Base-by-base conservation (phyloP, 257 asterid genomes). In the Anisodus acutangulus region DNA sequence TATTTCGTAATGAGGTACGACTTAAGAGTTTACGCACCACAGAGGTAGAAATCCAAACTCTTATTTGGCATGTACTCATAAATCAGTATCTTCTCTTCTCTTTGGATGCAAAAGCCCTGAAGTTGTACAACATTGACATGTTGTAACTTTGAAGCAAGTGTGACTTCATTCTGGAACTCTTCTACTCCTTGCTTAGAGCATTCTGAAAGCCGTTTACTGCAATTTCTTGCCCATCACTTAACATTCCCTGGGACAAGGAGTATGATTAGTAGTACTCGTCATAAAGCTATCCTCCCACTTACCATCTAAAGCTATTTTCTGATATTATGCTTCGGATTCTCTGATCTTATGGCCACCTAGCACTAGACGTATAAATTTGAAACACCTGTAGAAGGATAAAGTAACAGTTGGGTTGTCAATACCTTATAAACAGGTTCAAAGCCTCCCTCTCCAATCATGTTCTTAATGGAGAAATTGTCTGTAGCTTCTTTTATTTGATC, bases 371-470 rank as follows among this genome's bases (percentile, higher is more conserved):
- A n/a, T 35, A 47, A 63, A n/a, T 60, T 5, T 17, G 45, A 54
- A 53, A n/a, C 85, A 19, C 53, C 5, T 53, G 72, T 45, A 16
- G 17, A 39, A 35, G 79, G 70, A 35, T 58, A 80, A 39, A 22
- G 74, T 22, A 45, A 15, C 55, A 54, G 74, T 51, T 19, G 64
- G 59, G 63, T 51, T 35, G 43, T 13, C 19, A 64, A 85, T 82
- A 87, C 90, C 91, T 87, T 89, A 71, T 87, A 89, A 26, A 89
- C 90, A 62, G 90, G 90, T 37, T 89, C 91, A 82, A 19, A 89
- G 0, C 91, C 91, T 69, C 91, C 91, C 84, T 86, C 85, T 1
- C 90, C 91, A 1, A 86, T 72, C 84, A 82, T 87, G 68, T 86
- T 87, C 51, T 84, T 82, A 35, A 57, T 10, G 41, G 89, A 80